These are phyloP conservation scores for Ustilago hordei DNA, from an alignment of 1,284 basidiomycete genomes.

Conservation along the genomic window DNA sequence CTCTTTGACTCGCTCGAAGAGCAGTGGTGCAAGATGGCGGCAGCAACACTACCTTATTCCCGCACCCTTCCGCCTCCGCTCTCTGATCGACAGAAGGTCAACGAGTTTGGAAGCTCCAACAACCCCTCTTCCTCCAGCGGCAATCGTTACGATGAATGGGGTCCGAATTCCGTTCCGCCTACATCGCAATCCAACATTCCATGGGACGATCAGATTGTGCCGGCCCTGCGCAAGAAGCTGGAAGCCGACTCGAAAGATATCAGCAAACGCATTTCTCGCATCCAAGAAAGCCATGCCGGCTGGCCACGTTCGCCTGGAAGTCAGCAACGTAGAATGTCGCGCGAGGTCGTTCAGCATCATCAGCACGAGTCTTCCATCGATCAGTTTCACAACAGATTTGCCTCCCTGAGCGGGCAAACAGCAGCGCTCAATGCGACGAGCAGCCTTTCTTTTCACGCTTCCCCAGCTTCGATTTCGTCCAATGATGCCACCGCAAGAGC, in stretches of 20 bases:
- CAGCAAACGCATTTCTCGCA: conserved; percentile 46
- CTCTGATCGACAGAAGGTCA: conserved; percentile 19
- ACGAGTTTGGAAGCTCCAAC: conserved; percentile 10
- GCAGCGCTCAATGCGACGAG: background rate
- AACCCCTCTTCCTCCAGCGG: background rate
- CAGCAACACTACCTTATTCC: conserved; percentile 35
- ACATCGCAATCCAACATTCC: conserved; percentile 20
- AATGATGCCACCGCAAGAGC: conserved; percentile 37
- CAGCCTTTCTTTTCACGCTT: conserved; percentile 21
- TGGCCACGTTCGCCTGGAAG: conserved; percentile 18
- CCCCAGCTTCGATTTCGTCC: background rate
- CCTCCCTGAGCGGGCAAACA: conserved; percentile 10
- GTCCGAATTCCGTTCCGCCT: conserved; percentile 41
- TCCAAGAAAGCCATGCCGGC: conserved; percentile 41
- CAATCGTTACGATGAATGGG: conserved; percentile 34
- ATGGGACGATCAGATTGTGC: conserved; percentile 58
- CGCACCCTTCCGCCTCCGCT: conserved; percentile 32
- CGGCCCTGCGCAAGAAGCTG: conserved; percentile 52
- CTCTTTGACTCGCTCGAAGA: background rate
- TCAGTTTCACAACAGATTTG: conserved; percentile 48
- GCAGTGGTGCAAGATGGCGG: conserved; percentile 7
- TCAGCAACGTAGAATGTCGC: conserved; percentile 18
- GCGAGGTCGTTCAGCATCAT: conserved; percentile 32
- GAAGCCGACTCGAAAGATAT: conserved; percentile 45
- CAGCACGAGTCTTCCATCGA: conserved; percentile 34